phyloP scores from a whole-genome alignment of 345 rosid genomes.

The Mangifera indica region DNA sequence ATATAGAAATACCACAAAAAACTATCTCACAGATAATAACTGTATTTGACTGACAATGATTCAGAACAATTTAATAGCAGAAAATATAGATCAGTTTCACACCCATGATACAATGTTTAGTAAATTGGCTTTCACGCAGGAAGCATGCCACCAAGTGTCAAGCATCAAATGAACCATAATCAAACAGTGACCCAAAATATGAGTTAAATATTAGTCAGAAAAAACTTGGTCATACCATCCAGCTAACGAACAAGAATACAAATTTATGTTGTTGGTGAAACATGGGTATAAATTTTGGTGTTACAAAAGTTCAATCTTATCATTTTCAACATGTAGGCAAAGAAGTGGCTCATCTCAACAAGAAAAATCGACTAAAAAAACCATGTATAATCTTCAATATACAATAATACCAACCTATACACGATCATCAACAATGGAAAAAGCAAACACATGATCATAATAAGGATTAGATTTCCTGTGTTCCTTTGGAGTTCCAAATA shows the following conservation, averaged over 20 bases:
- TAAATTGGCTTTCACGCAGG: background rate
- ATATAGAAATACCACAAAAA: background rate
- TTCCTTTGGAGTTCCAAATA: slow-evolving; percentile 89
- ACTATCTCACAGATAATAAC: background rate
- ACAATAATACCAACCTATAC: slow-evolving; percentile 66
- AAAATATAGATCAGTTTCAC: background rate
- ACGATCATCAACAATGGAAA: slow-evolving; percentile 92
- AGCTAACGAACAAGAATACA: background rate
- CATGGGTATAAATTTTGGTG: background rate
- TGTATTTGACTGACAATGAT: background rate
- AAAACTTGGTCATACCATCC: background rate
- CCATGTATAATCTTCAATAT: background rate
- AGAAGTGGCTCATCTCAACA: background rate
- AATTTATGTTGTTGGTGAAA: background rate
- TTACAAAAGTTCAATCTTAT: too few relatives aligned
- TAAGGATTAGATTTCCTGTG: slow-evolving; percentile 91
- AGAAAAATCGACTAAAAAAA: background rate
- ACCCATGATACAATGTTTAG: background rate
- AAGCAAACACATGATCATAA: slow-evolving; percentile 92
- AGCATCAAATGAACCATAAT: too few relatives aligned
- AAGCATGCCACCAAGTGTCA: background rate
- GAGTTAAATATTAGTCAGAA: background rate
- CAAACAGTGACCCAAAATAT: background rate
- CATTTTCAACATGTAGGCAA: too few relatives aligned
- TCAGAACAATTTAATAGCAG: background rate